These are phyloP conservation scores for Eimeria acervulina DNA, from an alignment of 169 alveolate species.

Conservation along the genomic window DNA sequence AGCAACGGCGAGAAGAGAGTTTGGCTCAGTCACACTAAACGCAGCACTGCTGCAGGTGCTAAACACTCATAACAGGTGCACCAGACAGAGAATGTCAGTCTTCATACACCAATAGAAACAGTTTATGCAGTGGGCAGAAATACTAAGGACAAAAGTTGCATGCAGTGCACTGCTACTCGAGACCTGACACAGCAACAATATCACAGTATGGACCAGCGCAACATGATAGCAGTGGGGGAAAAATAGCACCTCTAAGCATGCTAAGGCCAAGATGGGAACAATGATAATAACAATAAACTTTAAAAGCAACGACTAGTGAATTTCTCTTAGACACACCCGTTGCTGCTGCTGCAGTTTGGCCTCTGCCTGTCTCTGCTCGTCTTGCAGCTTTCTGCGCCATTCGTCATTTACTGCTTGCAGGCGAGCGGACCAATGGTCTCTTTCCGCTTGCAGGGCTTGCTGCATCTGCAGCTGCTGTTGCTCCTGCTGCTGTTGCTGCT, in stretches of 20 bases:
- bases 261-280: too few relatives aligned
- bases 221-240: not conserved
- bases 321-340: not conserved
- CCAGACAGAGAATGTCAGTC: not conserved
- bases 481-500: not conserved
- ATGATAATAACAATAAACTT: too few relatives aligned
- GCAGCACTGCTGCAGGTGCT: not conserved
- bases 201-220: not conserved
- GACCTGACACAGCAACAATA: not conserved
- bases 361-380: constrained; percentile 37
- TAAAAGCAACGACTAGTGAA: too few relatives aligned
- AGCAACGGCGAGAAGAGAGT: not conserved
- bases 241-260: too few relatives aligned
- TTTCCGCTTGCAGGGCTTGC: constrained; percentile 5
- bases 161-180: not conserved
- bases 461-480: not conserved
- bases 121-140: not conserved
- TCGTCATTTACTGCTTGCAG: constrained; percentile 42
- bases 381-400: constrained; percentile 35
- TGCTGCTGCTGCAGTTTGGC: constrained; percentile 17
- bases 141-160: not conserved
- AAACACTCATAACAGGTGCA: not conserved
- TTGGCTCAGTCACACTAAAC: not conserved
- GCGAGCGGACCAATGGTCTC: constrained; percentile 57
- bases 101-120: not conserved